Conservation (phyloP, 352 stramenopile genomes). For the Globisporangium orthogonon region DNA sequence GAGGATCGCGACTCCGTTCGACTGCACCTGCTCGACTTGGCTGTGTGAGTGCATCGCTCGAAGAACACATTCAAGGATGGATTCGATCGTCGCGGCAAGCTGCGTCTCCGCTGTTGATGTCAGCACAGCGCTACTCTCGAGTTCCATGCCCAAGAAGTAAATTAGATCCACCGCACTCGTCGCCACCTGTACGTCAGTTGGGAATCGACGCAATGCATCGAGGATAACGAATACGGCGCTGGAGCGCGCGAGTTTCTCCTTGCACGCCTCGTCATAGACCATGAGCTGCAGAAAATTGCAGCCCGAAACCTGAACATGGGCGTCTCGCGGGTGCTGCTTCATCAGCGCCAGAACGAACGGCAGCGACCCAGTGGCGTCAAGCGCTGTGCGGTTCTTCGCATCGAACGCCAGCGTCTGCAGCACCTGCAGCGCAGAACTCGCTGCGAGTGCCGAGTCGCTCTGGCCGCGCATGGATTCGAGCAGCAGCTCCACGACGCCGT, state of each 20-base stretch:
- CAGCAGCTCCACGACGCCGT: conserved; percentile 30
- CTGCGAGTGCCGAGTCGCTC: conserved; percentile 9
- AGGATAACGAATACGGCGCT: conserved; percentile 29
- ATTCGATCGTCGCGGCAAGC: conserved; percentile 7
- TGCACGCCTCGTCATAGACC: conserved; percentile 49
- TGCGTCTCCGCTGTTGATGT: conserved; percentile 2
- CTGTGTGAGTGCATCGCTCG: conserved; percentile 26
- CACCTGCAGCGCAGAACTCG: conserved; percentile 26
- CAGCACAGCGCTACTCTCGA: conserved; percentile 19
- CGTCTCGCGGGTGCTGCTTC: conserved; percentile 18
- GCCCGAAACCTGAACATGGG: conserved; percentile 34
- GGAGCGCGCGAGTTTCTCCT: conserved; percentile 28
- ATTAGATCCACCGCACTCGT: conserved; percentile 41
- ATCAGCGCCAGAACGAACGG: conserved; percentile 28
- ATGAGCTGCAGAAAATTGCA: conserved; percentile 72
- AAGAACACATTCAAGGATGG: conserved; percentile 22
- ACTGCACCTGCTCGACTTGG: conserved; percentile 37
- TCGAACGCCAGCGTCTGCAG: conserved; percentile 45
- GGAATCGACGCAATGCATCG: conserved; percentile 25
- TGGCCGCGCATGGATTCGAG: conserved; percentile 18
- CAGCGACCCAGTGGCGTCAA: conserved; percentile 27
- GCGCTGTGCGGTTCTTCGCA: conserved; percentile 21
- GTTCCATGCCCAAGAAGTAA: conserved; percentile 43
- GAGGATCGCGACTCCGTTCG: conserved; percentile 44
- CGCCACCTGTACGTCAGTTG: conserved; percentile 30